Conservation (phyloP, 2,329 filamentous ascomycete genomes). For the Fusarium globosum region DNA sequence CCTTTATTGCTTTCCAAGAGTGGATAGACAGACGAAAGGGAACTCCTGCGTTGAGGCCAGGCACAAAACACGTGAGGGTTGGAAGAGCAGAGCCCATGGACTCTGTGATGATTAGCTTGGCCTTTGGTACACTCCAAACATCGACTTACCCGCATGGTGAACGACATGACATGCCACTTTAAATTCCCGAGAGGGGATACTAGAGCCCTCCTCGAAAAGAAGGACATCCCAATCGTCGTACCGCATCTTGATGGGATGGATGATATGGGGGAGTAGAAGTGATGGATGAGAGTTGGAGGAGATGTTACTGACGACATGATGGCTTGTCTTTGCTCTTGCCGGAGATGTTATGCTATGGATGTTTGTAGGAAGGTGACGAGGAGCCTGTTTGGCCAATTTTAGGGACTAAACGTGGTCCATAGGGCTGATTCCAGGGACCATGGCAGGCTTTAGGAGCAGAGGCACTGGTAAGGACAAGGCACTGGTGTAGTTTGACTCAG, state of each 20-base stretch:
- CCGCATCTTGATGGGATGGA: slow-evolving; percentile 68
- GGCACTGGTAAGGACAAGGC: neutral
- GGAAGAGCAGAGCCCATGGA: slow-evolving; percentile 68
- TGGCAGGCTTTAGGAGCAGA: neutral
- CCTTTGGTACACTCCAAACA: neutral
- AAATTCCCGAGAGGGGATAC: slow-evolving; percentile 83
- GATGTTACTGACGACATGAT: neutral
- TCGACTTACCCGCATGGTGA: slow-evolving; percentile 57
- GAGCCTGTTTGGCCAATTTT: neutral
- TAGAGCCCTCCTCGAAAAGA: slow-evolving; percentile 75
- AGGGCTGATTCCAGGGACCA: neutral
- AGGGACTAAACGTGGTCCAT: neutral
- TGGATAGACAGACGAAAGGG: slow-evolving; percentile 81
- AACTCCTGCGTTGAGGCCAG: slow-evolving; percentile 67
- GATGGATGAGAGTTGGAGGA: neutral
- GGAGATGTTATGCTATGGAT: neutral
- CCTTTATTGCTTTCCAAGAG: slow-evolving; percentile 72
- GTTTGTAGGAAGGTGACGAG: slow-evolving; percentile 16
- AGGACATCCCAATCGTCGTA: slow-evolving; percentile 90
- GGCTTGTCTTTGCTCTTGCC: neutral
- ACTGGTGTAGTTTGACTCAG: neutral
- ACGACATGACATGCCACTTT: slow-evolving; percentile 79
- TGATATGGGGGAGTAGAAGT: slow-evolving; percentile 8
- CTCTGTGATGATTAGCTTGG: slow-evolving; percentile 52
- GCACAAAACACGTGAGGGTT: slow-evolving; percentile 77